Evolutionary conservation across 176 grass and related monocot genomes (phyloP).

Genomic region (sorghum (Sorghum bicolor)): DNA sequence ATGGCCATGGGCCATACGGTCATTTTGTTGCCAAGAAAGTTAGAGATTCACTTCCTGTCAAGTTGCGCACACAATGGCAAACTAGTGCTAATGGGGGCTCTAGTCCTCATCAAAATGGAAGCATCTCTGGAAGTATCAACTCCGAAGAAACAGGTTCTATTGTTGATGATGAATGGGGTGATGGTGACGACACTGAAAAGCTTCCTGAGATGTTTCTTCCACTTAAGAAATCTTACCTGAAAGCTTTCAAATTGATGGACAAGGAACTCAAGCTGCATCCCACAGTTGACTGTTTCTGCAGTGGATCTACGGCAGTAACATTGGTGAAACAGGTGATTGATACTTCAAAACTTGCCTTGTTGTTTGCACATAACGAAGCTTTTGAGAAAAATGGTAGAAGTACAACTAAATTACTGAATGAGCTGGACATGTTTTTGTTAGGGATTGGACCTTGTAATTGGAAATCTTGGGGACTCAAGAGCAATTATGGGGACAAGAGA

Average conservation of each 20-base stretch:
- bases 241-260: constrained; percentile 96
- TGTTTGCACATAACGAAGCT: constrained; percentile 23
- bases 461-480: constrained; percentile 98
- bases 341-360: constrained; percentile 29
- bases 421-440: constrained; percentile 39
- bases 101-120: constrained; percentile 66
- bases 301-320: constrained; percentile 91
- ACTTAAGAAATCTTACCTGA: constrained; percentile 84
- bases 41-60: constrained; percentile 95
- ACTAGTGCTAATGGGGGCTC: constrained; percentile 35
- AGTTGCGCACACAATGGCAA: constrained; percentile 65
- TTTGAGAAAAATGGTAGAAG: constrained; percentile 3
- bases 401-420: constrained; percentile 23
- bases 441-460: constrained; percentile 91
- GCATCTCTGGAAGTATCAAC: constrained; percentile 58
- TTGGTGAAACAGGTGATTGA: constrained; percentile 82
- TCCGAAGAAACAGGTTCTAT: constrained; percentile 67
- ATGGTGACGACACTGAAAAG: constrained; percentile 56
- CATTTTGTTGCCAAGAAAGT: constrained; percentile 98
- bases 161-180: constrained; percentile 78
- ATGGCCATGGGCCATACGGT: constrained; percentile 94
- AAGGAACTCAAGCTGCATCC: constrained; percentile 86
- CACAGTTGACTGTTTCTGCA: constrained; percentile 96
- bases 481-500: constrained; percentile 90
- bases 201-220: constrained; percentile 84